Evolutionary conservation across 1,284 basidiomycete species (phyloP), one percentile per base, ranked within the genome.

Genomic region (Melampsora larici-populina): DNA sequence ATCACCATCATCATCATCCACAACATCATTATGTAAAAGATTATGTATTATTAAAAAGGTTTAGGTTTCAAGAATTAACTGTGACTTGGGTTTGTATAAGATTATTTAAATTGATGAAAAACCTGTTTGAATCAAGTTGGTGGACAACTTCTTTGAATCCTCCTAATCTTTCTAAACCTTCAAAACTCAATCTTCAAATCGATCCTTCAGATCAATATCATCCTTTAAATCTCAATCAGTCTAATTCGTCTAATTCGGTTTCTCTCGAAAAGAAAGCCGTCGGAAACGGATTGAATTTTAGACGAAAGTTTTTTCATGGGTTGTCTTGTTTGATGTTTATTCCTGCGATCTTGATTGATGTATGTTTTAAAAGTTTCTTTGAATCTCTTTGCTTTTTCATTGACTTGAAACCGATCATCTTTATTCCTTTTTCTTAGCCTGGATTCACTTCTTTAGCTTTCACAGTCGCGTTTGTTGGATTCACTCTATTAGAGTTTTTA

Each of bases 291-390:
- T 63, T 98, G 79, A 99, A 99, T 83, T 93, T 92, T n/a, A 87
- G 96, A 74, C 88, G 97, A 77, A 99, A 99, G 85, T 97, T 92
- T 85, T 99, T 99, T 86, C 97, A 99, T 85, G 93, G 90, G 18
- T 87, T 99, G 48, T 94, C 96, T 0, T 94, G 98, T 69, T 87
- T 93, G 49, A 95, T 99, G 91, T 98, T 99, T 83, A 86, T 97
- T 60, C 97, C 97, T 4, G 95, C 94, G 0, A 90, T 99, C 72
- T 91, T 90, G 0, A 85, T 93, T 82, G 97, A 99, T 84, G 94
- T 96, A 83, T 86, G 93, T 90, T 43, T 73, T 46, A 17, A 58
- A 33, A 21, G 71, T 64, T 2, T 46, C 24, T 71, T 60, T 79
- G 55, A 68, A 79, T 70, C 70, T 67, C 78, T 78, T 80, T 69